Evolutionary conservation across 2,329 filamentous ascomycete species (phyloP), one percentile per base, ranked within the genome.

Genomic region (Fusarium humuli): DNA sequence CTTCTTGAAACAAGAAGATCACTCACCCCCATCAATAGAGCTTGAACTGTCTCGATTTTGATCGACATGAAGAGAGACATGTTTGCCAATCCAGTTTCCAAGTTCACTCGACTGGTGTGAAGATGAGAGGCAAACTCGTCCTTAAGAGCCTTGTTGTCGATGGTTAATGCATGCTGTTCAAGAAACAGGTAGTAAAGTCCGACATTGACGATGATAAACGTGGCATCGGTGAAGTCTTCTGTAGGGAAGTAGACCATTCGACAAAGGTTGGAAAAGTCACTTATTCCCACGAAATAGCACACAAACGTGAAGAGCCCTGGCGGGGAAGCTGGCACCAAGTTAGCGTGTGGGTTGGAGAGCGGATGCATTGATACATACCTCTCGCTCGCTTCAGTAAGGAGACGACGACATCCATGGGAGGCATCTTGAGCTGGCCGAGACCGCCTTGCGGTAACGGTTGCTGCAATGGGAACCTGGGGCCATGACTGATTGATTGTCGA

Each of bases 11-110:
- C 3, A n/a, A 23, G 16, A n/a, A 16, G 25, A 11, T 22, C 29
- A 78, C 84, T 72, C 77, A 89, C 88, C 1, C 85, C 88, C 10
- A 90, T 78, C n/a, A 87, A 73, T 5, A 91, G 79, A 12, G 88
- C 87, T 67, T 89, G 84, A 23, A 90, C 83, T 45, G 85, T 90
- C 67, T 86, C 79, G 40, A 83, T 77, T 30, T 81, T 86, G 25
- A 87, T 82, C 2, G 88, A 85, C 72, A 90, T 79, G 68, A 90
- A 82, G 25, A 91, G 78, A 14, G 85, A 85, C 58, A 90, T 79
- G 69, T 85, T 83, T 29, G 82, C 81, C 3, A 87, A 76, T 6
- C 81, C 81, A 13, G 84, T 86, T 72, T 87, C 85, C 22, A 87
- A 74, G 60, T 87, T 87, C 56, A 81, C 78, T 44, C 82, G 81